These are phyloP conservation scores for Phaseolus lunatus DNA, from an alignment of 306 rosid genomes.

Conservation along the genomic window DNA sequence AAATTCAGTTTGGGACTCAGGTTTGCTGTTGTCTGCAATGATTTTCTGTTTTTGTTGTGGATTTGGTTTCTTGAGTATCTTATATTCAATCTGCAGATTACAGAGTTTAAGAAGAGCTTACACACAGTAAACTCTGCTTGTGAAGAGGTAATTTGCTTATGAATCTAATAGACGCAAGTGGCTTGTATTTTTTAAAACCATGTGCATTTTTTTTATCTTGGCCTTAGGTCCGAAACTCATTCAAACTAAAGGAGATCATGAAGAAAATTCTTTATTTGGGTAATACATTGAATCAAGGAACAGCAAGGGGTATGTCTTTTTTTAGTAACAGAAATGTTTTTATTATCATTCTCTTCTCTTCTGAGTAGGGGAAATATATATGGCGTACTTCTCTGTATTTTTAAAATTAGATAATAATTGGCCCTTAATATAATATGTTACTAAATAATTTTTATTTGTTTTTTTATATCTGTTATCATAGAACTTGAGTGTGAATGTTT, in stretches of 20 bases:
- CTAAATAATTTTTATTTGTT: background rate
- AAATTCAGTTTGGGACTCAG: constrained; percentile 87
- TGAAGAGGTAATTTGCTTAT: constrained; percentile 71
- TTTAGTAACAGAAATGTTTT: constrained; percentile 24
- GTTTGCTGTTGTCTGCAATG: constrained; percentile 61
- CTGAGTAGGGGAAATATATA: constrained; percentile 31
- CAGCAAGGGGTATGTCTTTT: constrained; percentile 85
- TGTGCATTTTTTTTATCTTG: constrained; percentile 39
- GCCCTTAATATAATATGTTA: constrained; percentile 20
- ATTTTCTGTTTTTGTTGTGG: constrained; percentile 28
- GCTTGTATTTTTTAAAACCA: constrained; percentile 39
- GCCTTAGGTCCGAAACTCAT: constrained; percentile 75
- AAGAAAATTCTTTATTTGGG: constrained; percentile 87
- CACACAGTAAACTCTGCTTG: constrained; percentile 82
- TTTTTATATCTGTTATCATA: constrained; percentile 28
- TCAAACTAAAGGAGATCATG: constrained; percentile 88
- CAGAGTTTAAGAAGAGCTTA: constrained; percentile 83
- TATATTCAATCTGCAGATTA: constrained; percentile 62
- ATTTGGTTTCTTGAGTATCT: constrained; percentile 43
- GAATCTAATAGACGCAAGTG: constrained; percentile 19
- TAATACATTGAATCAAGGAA: constrained; percentile 92
- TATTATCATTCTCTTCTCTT: constrained; percentile 18
- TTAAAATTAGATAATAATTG: constrained; percentile 14
- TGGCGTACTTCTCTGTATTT: constrained; percentile 25
- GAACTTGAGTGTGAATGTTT: constrained; percentile 17